Base-by-base conservation (phyloP, 2,329 filamentous ascomycete genomes). In the Ophiobolus disseminans region DNA sequence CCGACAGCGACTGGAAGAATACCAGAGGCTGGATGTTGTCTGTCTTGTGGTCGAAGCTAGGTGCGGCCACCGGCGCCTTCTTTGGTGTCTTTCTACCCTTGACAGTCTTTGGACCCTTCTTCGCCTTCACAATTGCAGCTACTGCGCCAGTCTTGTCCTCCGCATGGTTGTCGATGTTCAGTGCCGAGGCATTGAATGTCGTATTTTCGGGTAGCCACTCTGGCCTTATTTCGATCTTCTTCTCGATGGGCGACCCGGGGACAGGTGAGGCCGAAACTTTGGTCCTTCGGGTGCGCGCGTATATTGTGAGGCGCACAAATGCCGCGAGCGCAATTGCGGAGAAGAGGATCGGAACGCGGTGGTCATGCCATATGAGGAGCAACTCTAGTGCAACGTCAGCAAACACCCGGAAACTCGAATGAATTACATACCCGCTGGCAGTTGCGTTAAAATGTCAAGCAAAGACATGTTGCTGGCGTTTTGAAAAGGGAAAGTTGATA, bases 1-100 rank as follows among this genome's bases (percentile, higher is more conserved):
- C 90, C 3, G 90, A 95, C 47, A 97, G 79, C 1, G 92, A 96
- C 2, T 91, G 93, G 76, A 89, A 97, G 77, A 97, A 97, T 23
- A 97, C 75, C 13, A 96, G 73, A 2, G 89, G 82, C 68, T 93
- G 88, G 45, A 91, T 80, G 40, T 79, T 81, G 20, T 77, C 63
- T 36, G 57, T 61, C 32, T 58, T 57, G 46, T 63, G 58, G 48
- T 72, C 53, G 57, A 68, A 64, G 28, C 37, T 57, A 8, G 61
- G 20, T 5, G 40, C 51, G 7, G 63, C 55, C 20, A 57, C 53
- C 6, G 50, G 37, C 4, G 36, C 21, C 46, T 67, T 60, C 45
- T 62, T 68, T 2, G 48, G 50, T 31, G 28, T 42, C 46, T 68
- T 70, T 44, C 60, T 73, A 7, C 73, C 73, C 28, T 68, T 71